These are phyloP conservation scores for Candida anutae DNA, from an alignment of 1,139 yeast species.

Conservation along the genomic window DNA sequence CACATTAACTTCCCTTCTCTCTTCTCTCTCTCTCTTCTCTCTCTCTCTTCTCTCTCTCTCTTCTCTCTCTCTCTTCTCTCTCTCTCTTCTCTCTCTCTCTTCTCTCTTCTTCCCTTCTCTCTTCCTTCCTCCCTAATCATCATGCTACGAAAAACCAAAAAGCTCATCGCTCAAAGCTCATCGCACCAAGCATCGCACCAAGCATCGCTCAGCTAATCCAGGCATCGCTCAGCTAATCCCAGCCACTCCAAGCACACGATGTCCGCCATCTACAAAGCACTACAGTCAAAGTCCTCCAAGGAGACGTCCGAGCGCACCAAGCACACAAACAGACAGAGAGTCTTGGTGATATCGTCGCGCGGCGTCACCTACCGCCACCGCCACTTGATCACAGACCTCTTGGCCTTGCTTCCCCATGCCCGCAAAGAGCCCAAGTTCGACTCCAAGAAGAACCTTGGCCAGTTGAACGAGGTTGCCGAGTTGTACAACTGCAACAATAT, in stretches of 20 bases:
- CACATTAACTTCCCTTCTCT: too few relatives aligned
- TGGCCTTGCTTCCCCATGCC: constrained; percentile 81
- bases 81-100: too few relatives aligned
- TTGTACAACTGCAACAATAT: constrained; percentile 95
- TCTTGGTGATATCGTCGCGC: constrained; percentile 83
- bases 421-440: constrained; percentile 96
- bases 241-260: constrained; percentile 15
- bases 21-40: too few relatives aligned
- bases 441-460: constrained; percentile 80
- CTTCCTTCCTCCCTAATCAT: too few relatives aligned
- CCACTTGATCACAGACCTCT: constrained; percentile 79
- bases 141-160: too few relatives aligned
- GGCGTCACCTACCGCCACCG: constrained; percentile 95
- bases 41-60: too few relatives aligned
- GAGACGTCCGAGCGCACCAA: constrained; percentile 41
- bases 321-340: constrained; percentile 71
- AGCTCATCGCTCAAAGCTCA: too few relatives aligned
- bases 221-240: constrained; percentile 1
- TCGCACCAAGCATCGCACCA: too few relatives aligned
- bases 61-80: too few relatives aligned
- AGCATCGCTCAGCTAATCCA: background rate
- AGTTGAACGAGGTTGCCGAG: constrained; percentile 92
- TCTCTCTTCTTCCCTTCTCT: too few relatives aligned
- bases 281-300: constrained; percentile 43
- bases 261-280: constrained; percentile 66